Percentiles rank a stretch among this genome's conserved stretches.
phyloP scores from a whole-genome alignment of 73 alveolate genomes.

The Stentor roeselii region DNA sequence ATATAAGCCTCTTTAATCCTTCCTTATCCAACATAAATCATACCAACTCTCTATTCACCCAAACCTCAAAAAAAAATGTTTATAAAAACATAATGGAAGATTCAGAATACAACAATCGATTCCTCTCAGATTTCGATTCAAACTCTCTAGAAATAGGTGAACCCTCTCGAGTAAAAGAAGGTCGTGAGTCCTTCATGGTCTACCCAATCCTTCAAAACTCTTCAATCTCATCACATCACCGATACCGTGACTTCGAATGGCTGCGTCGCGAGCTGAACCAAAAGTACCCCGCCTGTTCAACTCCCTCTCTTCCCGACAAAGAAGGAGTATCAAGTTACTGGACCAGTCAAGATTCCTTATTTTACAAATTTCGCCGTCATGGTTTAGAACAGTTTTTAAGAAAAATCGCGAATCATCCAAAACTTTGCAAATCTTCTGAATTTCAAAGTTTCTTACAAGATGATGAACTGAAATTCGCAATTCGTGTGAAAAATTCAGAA shows the following conservation, averaged over 20 bases:
- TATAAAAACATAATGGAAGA: too few relatives aligned
- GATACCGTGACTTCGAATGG: conserved; percentile 12
- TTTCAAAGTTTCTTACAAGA: neutral
- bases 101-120: too few relatives aligned
- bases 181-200: neutral
- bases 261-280: conserved; percentile 1
- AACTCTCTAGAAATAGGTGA: too few relatives aligned
- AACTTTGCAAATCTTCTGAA: neutral
- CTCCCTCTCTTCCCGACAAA: conserved; percentile 15
- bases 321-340: conserved; percentile 13
- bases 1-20: too few relatives aligned
- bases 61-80: too few relatives aligned
- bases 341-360: conserved; percentile 13
- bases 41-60: too few relatives aligned
- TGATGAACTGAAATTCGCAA: neutral
- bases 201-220: neutral
- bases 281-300: neutral
- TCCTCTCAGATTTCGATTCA: too few relatives aligned
- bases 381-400: neutral
- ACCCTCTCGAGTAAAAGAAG: neutral
- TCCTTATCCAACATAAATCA: too few relatives aligned
- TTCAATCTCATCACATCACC: neutral
- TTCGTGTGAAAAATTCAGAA: neutral
- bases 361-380: neutral
- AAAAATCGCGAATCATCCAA: neutral